Evolutionary conservation across 805 yeast species (phyloP).

Genomic region (Metschnikowia rubicola): DNA sequence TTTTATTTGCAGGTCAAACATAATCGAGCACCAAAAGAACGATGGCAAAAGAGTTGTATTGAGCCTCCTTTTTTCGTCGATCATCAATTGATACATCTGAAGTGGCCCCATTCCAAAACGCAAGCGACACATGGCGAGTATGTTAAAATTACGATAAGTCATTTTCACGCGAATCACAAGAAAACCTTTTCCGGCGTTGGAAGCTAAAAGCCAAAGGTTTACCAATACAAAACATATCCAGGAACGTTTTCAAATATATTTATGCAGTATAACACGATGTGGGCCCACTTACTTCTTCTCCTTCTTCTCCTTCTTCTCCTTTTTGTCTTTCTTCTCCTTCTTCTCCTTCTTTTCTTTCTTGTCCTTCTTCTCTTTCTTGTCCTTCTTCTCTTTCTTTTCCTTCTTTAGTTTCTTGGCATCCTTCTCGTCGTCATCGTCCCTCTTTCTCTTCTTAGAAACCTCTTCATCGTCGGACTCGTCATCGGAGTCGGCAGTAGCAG

Average conservation of each 20-base stretch:
- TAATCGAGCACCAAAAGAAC: too few species aligned
- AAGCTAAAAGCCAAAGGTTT: not conserved
- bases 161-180: too few species aligned
- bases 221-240: not conserved
- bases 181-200: not conserved
- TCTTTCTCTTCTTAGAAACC: constrained; percentile 18
- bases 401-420: constrained; percentile 17
- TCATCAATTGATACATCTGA: too few species aligned
- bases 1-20: too few species aligned
- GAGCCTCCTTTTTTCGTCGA: too few species aligned
- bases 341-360: constrained; percentile 51
- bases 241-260: constrained; percentile 7
- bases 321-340: constrained; percentile 49
- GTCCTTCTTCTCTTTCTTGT: constrained; percentile 33
- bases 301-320: constrained; percentile 34
- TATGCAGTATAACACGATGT: constrained; percentile 18
- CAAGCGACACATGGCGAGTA: too few species aligned
- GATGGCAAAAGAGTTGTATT: too few species aligned
- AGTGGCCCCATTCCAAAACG: too few species aligned
- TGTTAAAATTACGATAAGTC: too few species aligned
- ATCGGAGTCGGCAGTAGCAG: constrained; percentile 22
- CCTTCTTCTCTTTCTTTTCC: constrained; percentile 26
- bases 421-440: constrained; percentile 18
- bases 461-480: constrained; percentile 23
- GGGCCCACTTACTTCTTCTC: constrained; percentile 28